Conservation (phyloP, 805 yeast species). For the Tetrapisispora phaffii region DNA sequence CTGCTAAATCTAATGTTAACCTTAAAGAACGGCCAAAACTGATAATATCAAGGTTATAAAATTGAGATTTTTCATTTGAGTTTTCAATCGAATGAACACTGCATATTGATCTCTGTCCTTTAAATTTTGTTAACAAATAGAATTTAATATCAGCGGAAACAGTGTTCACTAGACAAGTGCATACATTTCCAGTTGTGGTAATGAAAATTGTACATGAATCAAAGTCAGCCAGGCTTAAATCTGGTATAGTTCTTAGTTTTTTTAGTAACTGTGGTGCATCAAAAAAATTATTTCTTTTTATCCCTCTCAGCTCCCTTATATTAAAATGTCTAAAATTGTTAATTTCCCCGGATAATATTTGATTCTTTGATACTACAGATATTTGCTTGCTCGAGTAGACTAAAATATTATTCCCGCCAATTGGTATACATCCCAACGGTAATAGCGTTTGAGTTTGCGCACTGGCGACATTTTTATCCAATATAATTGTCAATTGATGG, state of each 20-base stretch:
- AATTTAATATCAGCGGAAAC: conserved; percentile 8
- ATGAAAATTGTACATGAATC: conserved; percentile 16
- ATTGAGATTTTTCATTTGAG: background rate
- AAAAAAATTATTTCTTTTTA: conserved; percentile 12
- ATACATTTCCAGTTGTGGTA: conserved; percentile 20
- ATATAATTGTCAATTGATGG: conserved; percentile 19
- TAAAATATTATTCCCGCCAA: conserved; percentile 12
- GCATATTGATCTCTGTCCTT: conserved; percentile 19
- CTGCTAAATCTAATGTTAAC: conserved; percentile 10
- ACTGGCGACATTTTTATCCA: conserved; percentile 4
- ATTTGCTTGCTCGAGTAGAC: conserved; percentile 9
- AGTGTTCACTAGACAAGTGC: conserved; percentile 11
- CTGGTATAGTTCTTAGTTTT: conserved; percentile 8
- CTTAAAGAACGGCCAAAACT: conserved; percentile 16
- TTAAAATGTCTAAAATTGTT: conserved; percentile 7
- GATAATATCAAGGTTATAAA: conserved; percentile 13
- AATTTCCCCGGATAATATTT: conserved; percentile 26
- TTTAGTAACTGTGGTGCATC: conserved; percentile 13
- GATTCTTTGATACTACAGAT: conserved; percentile 19
- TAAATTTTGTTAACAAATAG: conserved; percentile 21
- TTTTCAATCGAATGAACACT: conserved; percentile 2
- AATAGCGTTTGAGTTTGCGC: background rate
- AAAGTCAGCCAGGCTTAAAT: conserved; percentile 4
- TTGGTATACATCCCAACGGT: conserved; percentile 13
- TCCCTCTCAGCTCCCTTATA: conserved; percentile 9